These are phyloP conservation scores for Incumbomyces lentus DNA, from an alignment of 2,329 filamentous ascomycete genomes.

Conservation along the genomic window DNA sequence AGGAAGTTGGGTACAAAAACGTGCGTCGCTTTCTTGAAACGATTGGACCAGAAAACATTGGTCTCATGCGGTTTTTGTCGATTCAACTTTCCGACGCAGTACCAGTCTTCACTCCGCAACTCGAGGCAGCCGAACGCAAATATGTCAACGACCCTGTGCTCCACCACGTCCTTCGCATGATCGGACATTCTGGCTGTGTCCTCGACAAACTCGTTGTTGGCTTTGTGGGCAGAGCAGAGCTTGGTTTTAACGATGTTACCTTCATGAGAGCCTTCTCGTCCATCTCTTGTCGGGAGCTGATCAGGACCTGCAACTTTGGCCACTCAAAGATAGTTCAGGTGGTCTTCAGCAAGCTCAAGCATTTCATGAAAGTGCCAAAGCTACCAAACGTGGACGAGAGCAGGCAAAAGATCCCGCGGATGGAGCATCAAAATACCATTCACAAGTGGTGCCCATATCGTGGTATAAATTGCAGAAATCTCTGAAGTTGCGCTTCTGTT, in stretches of 20 bases:
- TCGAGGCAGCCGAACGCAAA: slow-evolving; percentile 26
- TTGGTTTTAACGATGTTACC: slow-evolving; percentile 24
- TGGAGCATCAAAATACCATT: neutral
- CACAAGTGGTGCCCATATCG: too few relatives aligned
- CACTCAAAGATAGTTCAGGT: neutral
- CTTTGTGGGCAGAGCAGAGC: slow-evolving; percentile 32
- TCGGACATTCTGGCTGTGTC: slow-evolving; percentile 29
- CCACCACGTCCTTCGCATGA: slow-evolving; percentile 34
- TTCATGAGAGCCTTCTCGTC: slow-evolving; percentile 37
- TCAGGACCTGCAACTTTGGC: slow-evolving; percentile 9
- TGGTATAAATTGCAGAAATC: too few relatives aligned
- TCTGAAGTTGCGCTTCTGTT: too few relatives aligned
- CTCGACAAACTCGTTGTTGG: slow-evolving; percentile 33
- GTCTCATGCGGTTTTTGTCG: slow-evolving; percentile 36
- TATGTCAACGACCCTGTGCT: slow-evolving; percentile 40
- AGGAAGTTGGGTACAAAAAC: slow-evolving; percentile 40
- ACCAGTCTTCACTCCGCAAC: slow-evolving; percentile 23
- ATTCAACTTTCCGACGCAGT: slow-evolving; percentile 36
- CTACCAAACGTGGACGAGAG: neutral
- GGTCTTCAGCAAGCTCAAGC: neutral
- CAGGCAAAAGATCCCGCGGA: neutral
- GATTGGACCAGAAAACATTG: slow-evolving; percentile 38
- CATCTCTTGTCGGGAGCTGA: slow-evolving; percentile 35
- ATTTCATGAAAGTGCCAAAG: slow-evolving; percentile 1
- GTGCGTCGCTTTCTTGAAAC: slow-evolving; percentile 35